Evolutionary conservation across 1,284 basidiomycete genomes (phyloP).

Genomic region (Tylopilus sp.): DNA sequence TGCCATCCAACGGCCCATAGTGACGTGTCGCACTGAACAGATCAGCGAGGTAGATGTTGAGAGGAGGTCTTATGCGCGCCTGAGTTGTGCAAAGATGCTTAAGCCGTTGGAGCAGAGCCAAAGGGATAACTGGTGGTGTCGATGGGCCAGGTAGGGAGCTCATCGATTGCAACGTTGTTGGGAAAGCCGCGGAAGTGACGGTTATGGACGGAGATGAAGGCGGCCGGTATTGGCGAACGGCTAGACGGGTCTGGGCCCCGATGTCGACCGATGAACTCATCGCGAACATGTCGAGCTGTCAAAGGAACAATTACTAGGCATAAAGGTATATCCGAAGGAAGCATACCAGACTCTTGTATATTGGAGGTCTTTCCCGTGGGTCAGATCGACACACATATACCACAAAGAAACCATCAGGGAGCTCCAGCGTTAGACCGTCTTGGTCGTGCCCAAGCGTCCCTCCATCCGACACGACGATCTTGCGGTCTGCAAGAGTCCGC

Average conservation of each 20-base stretch:
- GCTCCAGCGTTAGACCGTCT: conserved; percentile 54
- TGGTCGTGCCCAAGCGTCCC: conserved; percentile 44
- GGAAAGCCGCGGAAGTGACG: conserved; percentile 37
- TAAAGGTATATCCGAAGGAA: background rate
- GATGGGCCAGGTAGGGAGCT: conserved; percentile 26
- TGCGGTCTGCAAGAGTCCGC: conserved; percentile 62
- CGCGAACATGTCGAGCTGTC: conserved; percentile 80
- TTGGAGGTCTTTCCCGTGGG: conserved; percentile 68
- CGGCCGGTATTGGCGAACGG: conserved; percentile 50
- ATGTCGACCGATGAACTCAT: conserved; percentile 74
- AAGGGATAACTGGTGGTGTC: conserved; percentile 46
- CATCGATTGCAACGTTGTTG: conserved; percentile 25
- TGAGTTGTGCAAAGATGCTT: conserved; percentile 50
- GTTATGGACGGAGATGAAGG: conserved; percentile 36
- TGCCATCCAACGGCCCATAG: conserved; percentile 75
- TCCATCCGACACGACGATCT: conserved; percentile 59
- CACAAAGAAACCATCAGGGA: conserved; percentile 78
- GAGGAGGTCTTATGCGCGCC: conserved; percentile 56
- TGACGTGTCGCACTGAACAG: conserved; percentile 79
- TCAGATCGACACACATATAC: conserved; percentile 78
- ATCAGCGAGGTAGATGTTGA: conserved; percentile 75
- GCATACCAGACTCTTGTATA: conserved; percentile 73
- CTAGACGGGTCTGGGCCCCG: conserved; percentile 48
- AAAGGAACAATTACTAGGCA: background rate
- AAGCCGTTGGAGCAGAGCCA: conserved; percentile 49